Evolutionary conservation across 257 asterid genomes (phyloP).

Genomic region (Nicotiana undulata): DNA sequence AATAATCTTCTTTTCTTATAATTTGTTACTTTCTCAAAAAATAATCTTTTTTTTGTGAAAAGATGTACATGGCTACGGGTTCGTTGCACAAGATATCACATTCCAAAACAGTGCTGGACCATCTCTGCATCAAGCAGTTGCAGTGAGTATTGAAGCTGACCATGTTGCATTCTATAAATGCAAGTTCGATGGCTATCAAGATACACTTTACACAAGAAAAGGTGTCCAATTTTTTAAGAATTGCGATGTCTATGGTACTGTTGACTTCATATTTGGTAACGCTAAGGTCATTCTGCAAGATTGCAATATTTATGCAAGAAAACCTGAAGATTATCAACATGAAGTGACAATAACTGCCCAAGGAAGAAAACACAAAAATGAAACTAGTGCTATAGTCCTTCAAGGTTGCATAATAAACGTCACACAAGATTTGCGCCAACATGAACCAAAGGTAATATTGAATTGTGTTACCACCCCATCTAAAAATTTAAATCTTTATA

Average conservation of each 20-base stretch:
- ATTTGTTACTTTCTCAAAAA: not conserved
- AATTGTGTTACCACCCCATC: not conserved
- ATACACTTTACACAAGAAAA: not conserved
- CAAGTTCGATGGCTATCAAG: slow-evolving; percentile 12
- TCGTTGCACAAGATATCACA: slow-evolving; percentile 8
- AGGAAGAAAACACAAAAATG: not conserved
- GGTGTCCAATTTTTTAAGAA: slow-evolving; percentile 8
- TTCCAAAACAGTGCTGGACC: slow-evolving; percentile 10
- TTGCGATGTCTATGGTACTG: slow-evolving; percentile 2
- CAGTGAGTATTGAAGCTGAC: not conserved
- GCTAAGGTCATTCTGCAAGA: slow-evolving; percentile 5
- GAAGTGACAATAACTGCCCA: not conserved
- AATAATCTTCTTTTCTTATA: not conserved
- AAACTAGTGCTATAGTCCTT: not conserved
- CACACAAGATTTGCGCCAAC: not conserved
- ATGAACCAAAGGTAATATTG: not conserved
- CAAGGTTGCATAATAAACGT: not conserved
- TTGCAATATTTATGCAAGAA: not conserved
- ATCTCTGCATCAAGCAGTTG: not conserved
- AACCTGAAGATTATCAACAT: slow-evolving; percentile 2
- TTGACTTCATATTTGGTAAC: slow-evolving; percentile 13
- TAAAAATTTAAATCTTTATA: not conserved
- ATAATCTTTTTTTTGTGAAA: not conserved
- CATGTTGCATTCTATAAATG: not conserved
- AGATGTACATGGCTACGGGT: not conserved